These are phyloP conservation scores for Panicum miliaceum DNA, from an alignment of 176 grass and related monocot genomes.

Conservation along the genomic window DNA sequence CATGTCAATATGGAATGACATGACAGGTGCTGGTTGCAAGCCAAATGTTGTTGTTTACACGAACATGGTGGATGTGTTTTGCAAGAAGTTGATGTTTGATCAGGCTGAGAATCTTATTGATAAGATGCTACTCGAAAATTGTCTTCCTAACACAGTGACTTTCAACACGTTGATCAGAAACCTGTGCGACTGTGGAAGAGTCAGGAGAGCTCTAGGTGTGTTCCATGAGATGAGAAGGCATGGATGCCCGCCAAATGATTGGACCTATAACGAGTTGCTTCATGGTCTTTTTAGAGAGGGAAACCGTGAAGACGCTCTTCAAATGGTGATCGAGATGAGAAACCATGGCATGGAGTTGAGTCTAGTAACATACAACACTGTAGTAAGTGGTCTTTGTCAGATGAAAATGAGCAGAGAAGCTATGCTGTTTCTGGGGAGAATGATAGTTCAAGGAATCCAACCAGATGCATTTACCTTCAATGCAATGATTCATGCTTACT, in stretches of 20 bases:
- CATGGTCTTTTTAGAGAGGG: conserved; percentile 70
- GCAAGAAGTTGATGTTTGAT: conserved; percentile 80
- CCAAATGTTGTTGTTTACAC: conserved; percentile 88
- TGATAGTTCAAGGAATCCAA: conserved; percentile 67
- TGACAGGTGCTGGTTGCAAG: conserved; percentile 69
- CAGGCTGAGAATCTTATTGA: conserved; percentile 61
- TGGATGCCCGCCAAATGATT: conserved; percentile 58
- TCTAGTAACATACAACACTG: conserved; percentile 70
- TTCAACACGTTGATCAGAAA: conserved; percentile 79
- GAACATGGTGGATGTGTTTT: conserved; percentile 72
- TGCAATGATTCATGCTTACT: conserved; percentile 73
- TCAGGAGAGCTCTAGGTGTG: conserved; percentile 56
- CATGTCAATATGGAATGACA: conserved; percentile 68
- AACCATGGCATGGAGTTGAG: conserved; percentile 51
- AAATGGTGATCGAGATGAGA: conserved; percentile 63
- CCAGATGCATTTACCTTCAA: conserved; percentile 73
- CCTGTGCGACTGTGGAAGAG: conserved; percentile 68
- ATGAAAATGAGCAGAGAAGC: conserved; percentile 57
- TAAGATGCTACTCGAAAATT: conserved; percentile 66
- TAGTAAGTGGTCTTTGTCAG: conserved; percentile 65
- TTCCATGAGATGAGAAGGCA: conserved; percentile 64
- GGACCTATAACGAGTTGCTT: conserved; percentile 79
- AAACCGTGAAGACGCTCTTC: conserved; percentile 44
- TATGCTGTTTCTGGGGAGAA: conserved; percentile 64
- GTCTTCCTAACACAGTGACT: conserved; percentile 71